Percentiles rank a stretch among this genome's conserved stretches.
Conservation (phyloP, 2,329 filamentous ascomycete species). For the Epichloe glyceriae region DNA sequence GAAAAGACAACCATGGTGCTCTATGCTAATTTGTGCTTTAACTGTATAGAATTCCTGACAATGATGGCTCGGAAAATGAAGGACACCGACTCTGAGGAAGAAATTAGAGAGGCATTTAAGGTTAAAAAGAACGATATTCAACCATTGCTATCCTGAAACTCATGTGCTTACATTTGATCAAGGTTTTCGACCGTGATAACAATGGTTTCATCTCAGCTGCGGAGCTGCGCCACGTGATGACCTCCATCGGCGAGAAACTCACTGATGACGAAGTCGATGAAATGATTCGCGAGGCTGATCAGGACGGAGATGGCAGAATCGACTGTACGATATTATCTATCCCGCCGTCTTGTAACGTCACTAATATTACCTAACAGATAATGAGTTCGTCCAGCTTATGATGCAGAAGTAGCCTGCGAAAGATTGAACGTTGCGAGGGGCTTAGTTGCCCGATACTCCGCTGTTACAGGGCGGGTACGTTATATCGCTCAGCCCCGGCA, state of each 20-base stretch:
- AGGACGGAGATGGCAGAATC: constrained; percentile 79
- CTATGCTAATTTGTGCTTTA: not conserved
- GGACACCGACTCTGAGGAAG: constrained; percentile 82
- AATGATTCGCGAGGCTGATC: constrained; percentile 86
- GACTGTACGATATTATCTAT: constrained; percentile 49
- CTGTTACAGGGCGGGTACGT: not conserved
- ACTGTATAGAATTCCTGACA: constrained; percentile 61
- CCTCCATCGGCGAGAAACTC: constrained; percentile 81
- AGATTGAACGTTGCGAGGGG: not conserved
- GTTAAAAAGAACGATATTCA: constrained; percentile 24
- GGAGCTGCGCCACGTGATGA: constrained; percentile 83
- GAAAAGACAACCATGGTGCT: not conserved
- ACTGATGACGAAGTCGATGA: constrained; percentile 85
- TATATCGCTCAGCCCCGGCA: not conserved
- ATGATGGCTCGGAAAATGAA: constrained; percentile 97
- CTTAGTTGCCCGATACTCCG: not conserved
- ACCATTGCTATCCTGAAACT: not conserved
- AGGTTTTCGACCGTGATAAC: constrained; percentile 79
- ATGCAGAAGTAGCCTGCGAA: constrained; percentile 68
- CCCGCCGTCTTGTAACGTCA: not conserved
- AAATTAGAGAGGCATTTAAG: constrained; percentile 83
- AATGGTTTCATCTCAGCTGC: constrained; percentile 86
- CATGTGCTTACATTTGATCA: not conserved
- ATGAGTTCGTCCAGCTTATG: constrained; percentile 90
- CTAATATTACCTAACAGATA: constrained; percentile 42